Evolutionary conservation across 805 yeast species (phyloP), one percentile per base, ranked within the genome.

Genomic region (Starmerella potacharoeniae): DNA sequence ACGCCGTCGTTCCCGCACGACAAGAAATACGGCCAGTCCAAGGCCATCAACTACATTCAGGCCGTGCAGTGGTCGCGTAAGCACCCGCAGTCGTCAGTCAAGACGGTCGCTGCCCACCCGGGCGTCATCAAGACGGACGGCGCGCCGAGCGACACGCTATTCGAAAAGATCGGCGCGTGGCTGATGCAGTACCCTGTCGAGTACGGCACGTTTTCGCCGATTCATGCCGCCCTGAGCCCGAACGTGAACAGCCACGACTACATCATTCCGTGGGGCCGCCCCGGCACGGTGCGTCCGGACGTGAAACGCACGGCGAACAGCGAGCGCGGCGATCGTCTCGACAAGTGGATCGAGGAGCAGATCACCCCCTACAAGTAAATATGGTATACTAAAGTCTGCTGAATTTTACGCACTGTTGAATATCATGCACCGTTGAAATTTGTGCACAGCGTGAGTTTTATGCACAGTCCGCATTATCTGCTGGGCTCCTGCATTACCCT

Each of bases 131-230:
- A 59, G 40, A 63, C 75, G 0, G 74, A 73, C 6, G 60, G 75
- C 34, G 62, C 62, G 41, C 68, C 75, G 53, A 52, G 65, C 43
- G 22, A 55, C 6, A 41, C 54, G 5, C 29, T 39, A 6, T 9
- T 55, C 10, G 39, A 52, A 9, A 34, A n/a, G 4, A 1, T 9
- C 33, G 13, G 11, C 6, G 55, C n/a, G 10, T 52, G 31, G 22
- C 46, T 36, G 5, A 9, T 65, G 34, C 29, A 55, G 8, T 52
- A 64, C 46, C 62, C 63, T 7, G 52, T 69, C 6, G 59, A 60
- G 40, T 68, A 68, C 43, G 81, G 80, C 13, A 76, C 79, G 1
- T 69, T 72, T 54, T 62, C 79, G 9, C 77, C 72, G 57, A 62
- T 75, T 17, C 75, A 64, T 57, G 78, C 74, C 3, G 75, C 75